Evolutionary conservation across 176 grass and related monocot species (phyloP), one percentile per base, ranked within the genome.

Genomic region (Aechmea fasciata): DNA sequence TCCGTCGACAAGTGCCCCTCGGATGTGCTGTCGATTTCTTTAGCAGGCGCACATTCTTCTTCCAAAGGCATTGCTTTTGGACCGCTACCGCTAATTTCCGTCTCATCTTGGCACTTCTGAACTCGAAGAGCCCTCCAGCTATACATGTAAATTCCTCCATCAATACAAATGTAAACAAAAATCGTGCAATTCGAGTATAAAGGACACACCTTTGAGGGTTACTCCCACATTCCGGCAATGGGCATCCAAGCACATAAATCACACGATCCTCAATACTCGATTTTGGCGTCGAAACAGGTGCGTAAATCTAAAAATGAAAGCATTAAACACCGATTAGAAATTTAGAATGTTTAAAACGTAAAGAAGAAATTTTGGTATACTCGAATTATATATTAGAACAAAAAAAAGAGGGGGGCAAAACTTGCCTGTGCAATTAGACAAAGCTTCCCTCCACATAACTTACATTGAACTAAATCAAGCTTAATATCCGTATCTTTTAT

Each of bases 101-200:
- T 75, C 70, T 71, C 49, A 50, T 26, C 63, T 66, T 51, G 49
- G 24, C 69, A 84, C 70, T 84, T 93, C 62, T 93, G 94, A 64
- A 84, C 59, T 73, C 87, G 82, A 69, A 93, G 72, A 68, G 83
- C 84, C 75, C 84, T 92, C 89, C 94, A 99, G 50, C 94, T 99
- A 57, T 53, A 90, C 61, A 68, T 75, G 71, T 18, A 10, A 64
- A 49, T 67, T 23, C 72, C 22, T 62, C 1, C 22, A 52, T 49
- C 50, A 65, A 69, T 70, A n/a, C 19, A 65, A 5, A 77, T 3
- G 51, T 2, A 1, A 75, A 49, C 52, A 23, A 48, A 73, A 76
- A 68, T 48, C 53, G 25, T 15, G 48, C 6, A 22, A 61, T 61
- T 18, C 20, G 17, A 4, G 17, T 13, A 10, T 17, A 57, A 73